Percentiles rank a stretch among this genome's conserved stretches.
Evolutionary conservation across 1,284 basidiomycete genomes (phyloP).

Genomic region (Vanrija sp.): DNA sequence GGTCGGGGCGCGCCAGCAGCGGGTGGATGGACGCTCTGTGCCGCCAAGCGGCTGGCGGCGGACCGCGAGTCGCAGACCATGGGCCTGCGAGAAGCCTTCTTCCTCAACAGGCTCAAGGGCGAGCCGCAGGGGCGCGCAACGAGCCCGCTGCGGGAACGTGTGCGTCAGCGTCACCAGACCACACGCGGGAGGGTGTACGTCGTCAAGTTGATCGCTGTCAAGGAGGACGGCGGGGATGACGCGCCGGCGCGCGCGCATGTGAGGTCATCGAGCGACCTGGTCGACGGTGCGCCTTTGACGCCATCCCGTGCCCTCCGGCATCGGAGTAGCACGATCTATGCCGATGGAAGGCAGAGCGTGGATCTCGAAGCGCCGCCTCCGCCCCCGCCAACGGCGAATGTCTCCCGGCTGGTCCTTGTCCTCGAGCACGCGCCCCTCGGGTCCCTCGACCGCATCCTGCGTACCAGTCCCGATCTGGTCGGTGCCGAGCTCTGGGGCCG

Average conservation of each 20-base stretch:
- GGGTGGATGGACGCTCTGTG: constrained; percentile 47
- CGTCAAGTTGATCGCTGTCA: constrained; percentile 42
- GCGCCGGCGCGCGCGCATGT: background rate
- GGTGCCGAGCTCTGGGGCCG: constrained; percentile 39
- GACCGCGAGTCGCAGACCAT: constrained; percentile 51
- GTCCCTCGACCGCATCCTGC: constrained; percentile 44
- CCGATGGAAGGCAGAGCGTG: background rate
- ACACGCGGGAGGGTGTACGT: constrained; percentile 30
- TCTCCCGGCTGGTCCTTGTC: constrained; percentile 43
- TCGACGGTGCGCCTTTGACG: background rate
- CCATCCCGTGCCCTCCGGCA: constrained; percentile 1
- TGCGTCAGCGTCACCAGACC: background rate
- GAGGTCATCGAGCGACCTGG: constrained; percentile 1
- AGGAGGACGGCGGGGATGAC: constrained; percentile 28
- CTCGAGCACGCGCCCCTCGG: constrained; percentile 49
- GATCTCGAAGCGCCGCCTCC: background rate
- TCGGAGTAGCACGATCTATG: constrained; percentile 10
- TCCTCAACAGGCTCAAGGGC: constrained; percentile 45
- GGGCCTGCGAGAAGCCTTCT: constrained; percentile 52
- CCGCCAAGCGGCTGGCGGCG: constrained; percentile 48
- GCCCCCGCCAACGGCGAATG: background rate
- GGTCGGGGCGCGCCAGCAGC: background rate
- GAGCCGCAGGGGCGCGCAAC: constrained; percentile 5
- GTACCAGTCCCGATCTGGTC: constrained; percentile 42
- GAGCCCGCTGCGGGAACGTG: constrained; percentile 9